Percentiles rank a stretch among this genome's conserved stretches.
These are phyloP conservation scores for Neoboletus subvelutipes DNA, from an alignment of 768 basidiomycete genomes.

Conservation along the genomic window DNA sequence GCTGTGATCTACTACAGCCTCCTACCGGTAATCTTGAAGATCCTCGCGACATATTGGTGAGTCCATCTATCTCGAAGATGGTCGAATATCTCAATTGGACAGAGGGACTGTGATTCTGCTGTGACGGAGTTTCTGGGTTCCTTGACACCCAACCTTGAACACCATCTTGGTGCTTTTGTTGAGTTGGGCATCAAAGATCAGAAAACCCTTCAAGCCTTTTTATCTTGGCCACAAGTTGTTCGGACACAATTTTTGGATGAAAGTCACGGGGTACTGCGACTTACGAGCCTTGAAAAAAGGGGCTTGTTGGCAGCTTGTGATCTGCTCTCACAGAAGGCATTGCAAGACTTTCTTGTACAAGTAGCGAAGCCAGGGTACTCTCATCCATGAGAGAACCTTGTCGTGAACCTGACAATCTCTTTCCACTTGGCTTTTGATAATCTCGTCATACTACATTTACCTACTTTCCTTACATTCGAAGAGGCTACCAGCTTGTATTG, in stretches of 20 bases:
- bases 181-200: slow-evolving; percentile 24
- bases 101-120: background rate
- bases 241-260: slow-evolving; percentile 22
- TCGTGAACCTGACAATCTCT: background rate
- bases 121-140: slow-evolving; percentile 22
- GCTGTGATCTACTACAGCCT: background rate
- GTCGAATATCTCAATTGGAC: background rate
- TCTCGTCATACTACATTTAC: slow-evolving; percentile 2
- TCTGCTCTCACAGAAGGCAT: slow-evolving; percentile 1
- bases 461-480: slow-evolving; percentile 4
- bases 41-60: background rate
- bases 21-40: background rate
- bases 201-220: slow-evolving; percentile 22
- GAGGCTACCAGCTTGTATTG: background rate
- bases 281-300: slow-evolving; percentile 24
- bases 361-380: background rate
- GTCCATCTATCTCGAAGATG: slow-evolving; percentile 2
- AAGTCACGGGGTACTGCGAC: slow-evolving; percentile 3
- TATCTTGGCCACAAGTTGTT: slow-evolving; percentile 19
- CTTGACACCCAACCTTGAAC: slow-evolving; percentile 22
- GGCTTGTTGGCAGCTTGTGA: slow-evolving; percentile 15
- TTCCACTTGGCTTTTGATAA: background rate
- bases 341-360: background rate
- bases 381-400: background rate
- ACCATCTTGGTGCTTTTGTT: slow-evolving; percentile 17